phyloP scores from a whole-genome alignment of 768 basidiomycete species.

The Udeniomyces megalosporus region DNA sequence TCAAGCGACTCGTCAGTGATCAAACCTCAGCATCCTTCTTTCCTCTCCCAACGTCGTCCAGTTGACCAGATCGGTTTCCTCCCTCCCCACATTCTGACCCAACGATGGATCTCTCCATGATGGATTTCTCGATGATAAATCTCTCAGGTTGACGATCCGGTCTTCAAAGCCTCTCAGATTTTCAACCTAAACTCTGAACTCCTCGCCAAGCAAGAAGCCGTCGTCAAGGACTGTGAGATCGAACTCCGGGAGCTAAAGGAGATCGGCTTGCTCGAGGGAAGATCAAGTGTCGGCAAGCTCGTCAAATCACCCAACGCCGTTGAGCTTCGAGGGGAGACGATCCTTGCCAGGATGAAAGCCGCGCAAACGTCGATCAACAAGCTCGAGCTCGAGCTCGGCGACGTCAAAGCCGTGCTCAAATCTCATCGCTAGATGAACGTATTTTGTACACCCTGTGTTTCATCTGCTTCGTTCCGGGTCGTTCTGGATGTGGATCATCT shows the following conservation, averaged over 20 bases:
- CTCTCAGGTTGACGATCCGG: constrained; percentile 37
- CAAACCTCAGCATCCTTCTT: too few species aligned
- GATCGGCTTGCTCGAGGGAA: constrained; percentile 37
- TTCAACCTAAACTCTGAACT: constrained; percentile 52
- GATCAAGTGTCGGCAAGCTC: constrained; percentile 16
- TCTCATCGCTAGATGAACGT: background rate
- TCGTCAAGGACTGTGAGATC: constrained; percentile 53
- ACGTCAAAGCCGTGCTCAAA: constrained; percentile 40
- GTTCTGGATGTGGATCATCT: too few species aligned
- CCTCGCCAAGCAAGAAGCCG: constrained; percentile 39
- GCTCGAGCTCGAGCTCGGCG: constrained; percentile 54
- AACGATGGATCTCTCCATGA: too few species aligned
- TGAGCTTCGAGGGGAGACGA: constrained; percentile 44
- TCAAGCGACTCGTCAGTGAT: constrained; percentile 54
- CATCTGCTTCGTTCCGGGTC: too few species aligned
- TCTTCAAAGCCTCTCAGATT: constrained; percentile 68
- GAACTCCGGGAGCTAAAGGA: constrained; percentile 55
- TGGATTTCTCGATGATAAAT: background rate
- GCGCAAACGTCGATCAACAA: constrained; percentile 51
- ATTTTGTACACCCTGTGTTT: too few species aligned
- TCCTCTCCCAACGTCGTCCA: too few species aligned
- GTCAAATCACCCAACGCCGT: constrained; percentile 31
- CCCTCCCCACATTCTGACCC: too few species aligned
- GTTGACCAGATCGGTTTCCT: too few species aligned
- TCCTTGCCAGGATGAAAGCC: constrained; percentile 57